phyloP scores from a whole-genome alignment of 83 land plant genomes.

The Picea engelmannii region DNA sequence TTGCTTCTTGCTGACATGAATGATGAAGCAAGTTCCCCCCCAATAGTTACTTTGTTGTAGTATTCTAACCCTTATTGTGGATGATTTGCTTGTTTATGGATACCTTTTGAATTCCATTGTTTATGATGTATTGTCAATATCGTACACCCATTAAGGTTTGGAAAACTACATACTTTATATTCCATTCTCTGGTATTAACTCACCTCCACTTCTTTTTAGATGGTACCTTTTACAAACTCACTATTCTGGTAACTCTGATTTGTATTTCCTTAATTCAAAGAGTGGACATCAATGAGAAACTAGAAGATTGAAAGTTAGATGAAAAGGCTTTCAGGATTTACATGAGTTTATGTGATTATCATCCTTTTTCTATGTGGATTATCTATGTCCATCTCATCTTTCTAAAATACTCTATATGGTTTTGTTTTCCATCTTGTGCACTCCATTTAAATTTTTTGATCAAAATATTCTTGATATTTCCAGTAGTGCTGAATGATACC shows the following conservation, averaged over 20 bases:
- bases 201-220: not conserved
- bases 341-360: not conserved
- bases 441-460: not conserved
- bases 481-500: not conserved
- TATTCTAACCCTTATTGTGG: not conserved
- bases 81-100: not conserved
- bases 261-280: not conserved
- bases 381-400: not conserved
- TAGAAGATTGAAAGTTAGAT: not conserved
- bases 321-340: not conserved
- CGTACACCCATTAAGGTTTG: not conserved
- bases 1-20: not conserved
- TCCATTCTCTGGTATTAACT: not conserved
- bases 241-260: not conserved
- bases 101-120: not conserved
- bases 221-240: not conserved
- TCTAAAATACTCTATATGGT: not conserved
- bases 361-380: not conserved
- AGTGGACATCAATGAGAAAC: not conserved
- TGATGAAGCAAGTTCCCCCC: not conserved
- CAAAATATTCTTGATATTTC: conserved; percentile 1
- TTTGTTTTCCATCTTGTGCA: not conserved
- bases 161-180: not conserved
- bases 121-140: not conserved
- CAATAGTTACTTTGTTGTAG: not conserved